Evolutionary conservation across 176 grass and related monocot species (phyloP), one percentile per base, ranked within the genome.

Genomic region (Carex scoparia): DNA sequence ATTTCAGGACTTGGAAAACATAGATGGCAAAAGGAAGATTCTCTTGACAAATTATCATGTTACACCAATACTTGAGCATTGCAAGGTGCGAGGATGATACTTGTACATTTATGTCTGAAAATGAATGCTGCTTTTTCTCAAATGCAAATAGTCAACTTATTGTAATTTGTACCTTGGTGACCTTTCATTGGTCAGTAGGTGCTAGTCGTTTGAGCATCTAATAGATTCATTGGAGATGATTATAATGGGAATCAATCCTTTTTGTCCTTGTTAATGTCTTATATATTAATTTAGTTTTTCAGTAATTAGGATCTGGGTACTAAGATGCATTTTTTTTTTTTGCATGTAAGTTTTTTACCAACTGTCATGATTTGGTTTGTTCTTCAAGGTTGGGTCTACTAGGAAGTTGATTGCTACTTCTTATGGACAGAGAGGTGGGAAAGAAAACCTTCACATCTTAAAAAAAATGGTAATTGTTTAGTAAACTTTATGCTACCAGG

Each of bases 51-150:
- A 66, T 86, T 90, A 89, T 85, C 87, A 92, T 90, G 95, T 94
- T 61, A 94, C 93, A 85, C 95, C 95, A 87, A 92, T 98, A 86
- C 93, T 95, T n/a, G 93, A 95, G 81, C 88, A 95, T 61, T 98
- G 95, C 69, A 98, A 94, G 93, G 95, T 98, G 78, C 86, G 78
- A 54, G 40, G 28, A 69, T 83, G 61, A 67, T 53, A 69, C 16
- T 65, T 44, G 32, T 81, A 63, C 19, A 33, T 44, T 59, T 67
- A 74, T 61, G n/a, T 75, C 54, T 75, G 57, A 73, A 44, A 69
- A 12, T 51, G 48, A 63, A 27, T 73, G 3, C 58, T 65, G 64
- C 3, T 65, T 65, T 65, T 44, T 81, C 59, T 27, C 67, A 70
- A 78, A 78, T 15, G 30, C 13, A 78, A 55, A 33, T 78, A 32